Conservation (phyloP, 441 rosid genomes). For the Populus hybrid region DNA sequence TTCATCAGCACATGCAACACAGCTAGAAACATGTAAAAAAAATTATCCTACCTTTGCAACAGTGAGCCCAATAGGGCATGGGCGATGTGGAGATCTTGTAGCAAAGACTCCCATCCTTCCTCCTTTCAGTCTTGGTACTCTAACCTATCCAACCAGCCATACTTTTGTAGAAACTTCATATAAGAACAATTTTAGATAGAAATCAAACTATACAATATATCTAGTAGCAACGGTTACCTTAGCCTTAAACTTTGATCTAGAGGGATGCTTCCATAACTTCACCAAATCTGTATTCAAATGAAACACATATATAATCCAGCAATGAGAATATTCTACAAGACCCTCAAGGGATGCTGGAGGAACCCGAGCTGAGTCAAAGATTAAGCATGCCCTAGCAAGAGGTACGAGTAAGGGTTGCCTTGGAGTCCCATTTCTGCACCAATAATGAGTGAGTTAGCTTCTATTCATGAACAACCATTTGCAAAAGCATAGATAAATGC, state of each 20-base stretch:
- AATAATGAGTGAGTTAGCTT: neutral
- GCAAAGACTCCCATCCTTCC: slow-evolving; percentile 80
- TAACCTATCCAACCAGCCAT: slow-evolving; percentile 55
- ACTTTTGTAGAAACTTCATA: slow-evolving; percentile 27
- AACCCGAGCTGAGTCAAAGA: slow-evolving; percentile 61
- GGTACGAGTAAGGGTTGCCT: slow-evolving; percentile 73
- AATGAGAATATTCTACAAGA: slow-evolving; percentile 80
- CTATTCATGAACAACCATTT: neutral
- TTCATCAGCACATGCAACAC: neutral
- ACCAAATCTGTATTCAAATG: slow-evolving; percentile 90
- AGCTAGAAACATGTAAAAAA: neutral
- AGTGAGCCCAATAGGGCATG: slow-evolving; percentile 89
- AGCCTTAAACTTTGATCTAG: slow-evolving; percentile 88
- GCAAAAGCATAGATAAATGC: neutral
- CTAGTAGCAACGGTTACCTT: slow-evolving; percentile 39
- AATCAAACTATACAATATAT: neutral
- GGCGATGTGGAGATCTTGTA: slow-evolving; percentile 87
- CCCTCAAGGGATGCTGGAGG: slow-evolving; percentile 95
- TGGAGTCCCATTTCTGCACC: slow-evolving; percentile 77
- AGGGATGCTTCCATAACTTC: slow-evolving; percentile 85
- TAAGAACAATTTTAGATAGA: slow-evolving; percentile 13
- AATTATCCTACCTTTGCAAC: slow-evolving; percentile 64
- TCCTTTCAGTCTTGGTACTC: slow-evolving; percentile 86
- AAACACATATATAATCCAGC: slow-evolving; percentile 88
- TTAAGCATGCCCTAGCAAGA: slow-evolving; percentile 73